Percentiles rank a stretch among this genome's conserved stretches.
Conservation (phyloP, 1,284 basidiomycete species). For the Mycena sp. region DNA sequence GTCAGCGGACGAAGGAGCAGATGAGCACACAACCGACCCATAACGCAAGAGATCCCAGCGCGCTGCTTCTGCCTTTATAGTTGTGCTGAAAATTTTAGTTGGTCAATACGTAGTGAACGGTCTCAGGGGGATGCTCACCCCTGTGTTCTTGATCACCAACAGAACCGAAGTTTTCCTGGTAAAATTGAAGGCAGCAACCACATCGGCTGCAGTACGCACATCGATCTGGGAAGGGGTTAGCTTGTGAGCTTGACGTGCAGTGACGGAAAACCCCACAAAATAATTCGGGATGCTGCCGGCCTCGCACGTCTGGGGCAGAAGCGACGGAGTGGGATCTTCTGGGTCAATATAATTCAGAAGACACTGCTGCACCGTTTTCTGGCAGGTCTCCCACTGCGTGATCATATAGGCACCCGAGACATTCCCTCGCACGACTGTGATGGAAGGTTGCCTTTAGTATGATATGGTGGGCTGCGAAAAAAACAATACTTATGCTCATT, state of each 20-base stretch:
- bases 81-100: conserved; percentile 14
- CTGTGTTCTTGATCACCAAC: conserved; percentile 60
- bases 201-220: conserved; percentile 48
- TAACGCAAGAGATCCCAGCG: conserved; percentile 21
- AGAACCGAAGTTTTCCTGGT: conserved; percentile 48
- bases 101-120: background rate
- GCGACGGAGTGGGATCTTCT: conserved; percentile 29
- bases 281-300: conserved; percentile 51
- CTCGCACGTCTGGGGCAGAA: conserved; percentile 35
- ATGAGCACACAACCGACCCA: conserved; percentile 6
- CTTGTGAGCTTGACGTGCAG: background rate
- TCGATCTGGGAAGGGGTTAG: conserved; percentile 48
- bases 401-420: conserved; percentile 20
- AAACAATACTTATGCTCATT: conserved; percentile 8
- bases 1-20: background rate
- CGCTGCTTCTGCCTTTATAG: conserved; percentile 27
- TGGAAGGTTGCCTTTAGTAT: too few species aligned
- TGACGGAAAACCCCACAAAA: conserved; percentile 41
- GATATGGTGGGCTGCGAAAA: too few species aligned
- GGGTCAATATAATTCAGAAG: conserved; percentile 27
- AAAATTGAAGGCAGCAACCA: conserved; percentile 52
- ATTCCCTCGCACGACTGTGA: conserved; percentile 9
- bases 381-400: conserved; percentile 44
- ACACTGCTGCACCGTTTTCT: conserved; percentile 34
- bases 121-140: conserved; percentile 44